Conservation (phyloP, 371 early-diverging fungal genomes). For the Actinomucor elegans region DNA sequence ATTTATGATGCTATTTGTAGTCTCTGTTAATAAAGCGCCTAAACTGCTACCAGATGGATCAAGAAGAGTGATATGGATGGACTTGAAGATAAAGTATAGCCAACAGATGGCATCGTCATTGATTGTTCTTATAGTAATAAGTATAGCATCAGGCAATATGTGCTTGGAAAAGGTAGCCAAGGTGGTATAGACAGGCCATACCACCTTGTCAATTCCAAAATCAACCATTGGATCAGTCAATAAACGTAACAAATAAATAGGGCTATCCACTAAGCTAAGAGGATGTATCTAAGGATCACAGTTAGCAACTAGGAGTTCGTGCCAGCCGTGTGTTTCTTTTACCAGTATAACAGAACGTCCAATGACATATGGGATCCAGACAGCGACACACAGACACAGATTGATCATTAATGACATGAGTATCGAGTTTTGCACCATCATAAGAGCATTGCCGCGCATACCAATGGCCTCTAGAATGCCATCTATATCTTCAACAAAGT, state of each 20-base stretch:
- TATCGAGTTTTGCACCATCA: conserved; percentile 71
- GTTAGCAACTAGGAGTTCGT: no score
- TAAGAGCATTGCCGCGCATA: conserved; percentile 73
- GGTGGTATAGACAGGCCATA: neutral
- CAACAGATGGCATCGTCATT: neutral
- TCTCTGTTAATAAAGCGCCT: neutral
- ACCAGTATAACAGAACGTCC: conserved; percentile 55
- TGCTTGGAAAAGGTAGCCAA: neutral
- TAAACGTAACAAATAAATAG: conserved; percentile 42
- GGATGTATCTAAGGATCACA: conserved; percentile 37
- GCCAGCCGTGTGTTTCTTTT: no score
- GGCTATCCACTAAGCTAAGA: conserved; percentile 42
- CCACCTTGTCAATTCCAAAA: conserved; percentile 39
- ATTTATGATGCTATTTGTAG: neutral
- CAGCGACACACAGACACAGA: conserved; percentile 65
- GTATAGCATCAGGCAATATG: neutral
- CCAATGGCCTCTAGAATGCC: conserved; percentile 86
- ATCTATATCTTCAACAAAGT: conserved; percentile 66
- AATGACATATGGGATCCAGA: conserved; percentile 75
- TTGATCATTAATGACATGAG: conserved; percentile 72
- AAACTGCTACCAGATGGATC: conserved; percentile 2
- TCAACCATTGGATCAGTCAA: conserved; percentile 54
- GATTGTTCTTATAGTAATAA: neutral
- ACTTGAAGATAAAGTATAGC: conserved; percentile 3
- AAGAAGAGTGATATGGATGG: conserved; percentile 5